Conservation (phyloP, 2,329 filamentous ascomycete genomes). For the Colletotrichum graminicola region DNA sequence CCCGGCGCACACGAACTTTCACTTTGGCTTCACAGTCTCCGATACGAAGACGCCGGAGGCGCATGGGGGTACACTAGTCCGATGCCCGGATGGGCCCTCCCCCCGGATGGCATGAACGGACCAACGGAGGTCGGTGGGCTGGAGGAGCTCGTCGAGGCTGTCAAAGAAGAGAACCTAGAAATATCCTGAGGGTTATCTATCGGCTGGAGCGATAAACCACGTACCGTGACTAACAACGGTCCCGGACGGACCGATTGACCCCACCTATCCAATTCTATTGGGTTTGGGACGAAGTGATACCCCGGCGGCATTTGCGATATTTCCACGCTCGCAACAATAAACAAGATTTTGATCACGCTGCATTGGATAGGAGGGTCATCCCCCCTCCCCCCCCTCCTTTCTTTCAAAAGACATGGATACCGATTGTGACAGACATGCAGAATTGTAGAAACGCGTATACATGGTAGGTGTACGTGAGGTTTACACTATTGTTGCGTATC, state of each 20-base stretch:
- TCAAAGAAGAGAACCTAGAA: slow-evolving; percentile 60
- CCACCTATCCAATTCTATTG: slow-evolving; percentile 20
- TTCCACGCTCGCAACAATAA: slow-evolving; percentile 1
- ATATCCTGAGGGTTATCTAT: slow-evolving; percentile 45
- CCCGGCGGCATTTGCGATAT: slow-evolving; percentile 22
- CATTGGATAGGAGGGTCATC: neutral
- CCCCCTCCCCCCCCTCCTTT: no score
- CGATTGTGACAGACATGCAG: neutral
- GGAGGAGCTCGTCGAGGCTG: slow-evolving; percentile 69
- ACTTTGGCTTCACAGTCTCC: slow-evolving; percentile 91
- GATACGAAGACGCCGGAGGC: slow-evolving; percentile 87
- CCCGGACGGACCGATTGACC: slow-evolving; percentile 34
- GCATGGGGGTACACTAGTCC: slow-evolving; percentile 89
- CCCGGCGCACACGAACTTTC: slow-evolving; percentile 90
- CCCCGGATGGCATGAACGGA: slow-evolving; percentile 78
- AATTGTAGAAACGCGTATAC: neutral
- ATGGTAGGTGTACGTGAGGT: neutral
- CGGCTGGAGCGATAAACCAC: slow-evolving; percentile 34
- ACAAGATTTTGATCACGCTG: neutral
- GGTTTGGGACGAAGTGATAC: slow-evolving; percentile 30
- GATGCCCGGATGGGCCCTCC: slow-evolving; percentile 88
- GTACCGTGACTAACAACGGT: slow-evolving; percentile 7
- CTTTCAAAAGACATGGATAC: neutral
- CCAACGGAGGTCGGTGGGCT: slow-evolving; percentile 75
- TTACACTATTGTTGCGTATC: no score